phyloP scores from a whole-genome alignment of 2,329 filamentous ascomycete genomes.

The Colletotrichum paranaense region DNA sequence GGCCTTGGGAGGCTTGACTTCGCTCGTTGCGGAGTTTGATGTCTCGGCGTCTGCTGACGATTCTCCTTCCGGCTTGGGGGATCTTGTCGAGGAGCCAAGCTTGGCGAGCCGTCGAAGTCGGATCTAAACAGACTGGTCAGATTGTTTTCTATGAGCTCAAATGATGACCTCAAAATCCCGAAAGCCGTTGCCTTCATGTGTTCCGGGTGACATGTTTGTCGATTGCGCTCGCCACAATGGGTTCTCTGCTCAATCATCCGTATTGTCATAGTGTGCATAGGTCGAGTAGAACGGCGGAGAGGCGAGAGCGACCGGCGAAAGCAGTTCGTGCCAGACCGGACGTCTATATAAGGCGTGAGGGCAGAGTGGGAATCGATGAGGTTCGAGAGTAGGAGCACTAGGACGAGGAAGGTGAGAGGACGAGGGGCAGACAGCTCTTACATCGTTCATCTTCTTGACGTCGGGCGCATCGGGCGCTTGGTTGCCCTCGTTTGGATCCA shows the following conservation, averaged over 20 bases:
- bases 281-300: neutral
- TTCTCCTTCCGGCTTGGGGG: slow-evolving; percentile 47
- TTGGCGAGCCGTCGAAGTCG: slow-evolving; percentile 62
- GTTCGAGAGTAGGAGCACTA: neutral
- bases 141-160: neutral
- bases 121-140: slow-evolving; percentile 48
- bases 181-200: neutral
- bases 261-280: neutral
- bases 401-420: slow-evolving; percentile 7
- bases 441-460: slow-evolving; percentile 70
- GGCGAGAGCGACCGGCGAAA: neutral
- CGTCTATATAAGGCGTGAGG: too few species aligned
- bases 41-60: slow-evolving; percentile 36
- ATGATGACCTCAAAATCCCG: too few species aligned
- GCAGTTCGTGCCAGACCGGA: too few species aligned
- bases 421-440: slow-evolving; percentile 39
- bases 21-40: slow-evolving; percentile 41
- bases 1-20: slow-evolving; percentile 25
- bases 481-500: slow-evolving; percentile 58
- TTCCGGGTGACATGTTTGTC: neutral
- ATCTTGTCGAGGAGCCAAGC: slow-evolving; percentile 51
- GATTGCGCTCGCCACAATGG: neutral
- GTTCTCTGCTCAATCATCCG: neutral
- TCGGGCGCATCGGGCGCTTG: slow-evolving; percentile 64
- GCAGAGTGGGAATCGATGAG: neutral